These are phyloP conservation scores for Neostapfia colusana DNA, from an alignment of 176 grass and related monocot species.

Conservation along the genomic window DNA sequence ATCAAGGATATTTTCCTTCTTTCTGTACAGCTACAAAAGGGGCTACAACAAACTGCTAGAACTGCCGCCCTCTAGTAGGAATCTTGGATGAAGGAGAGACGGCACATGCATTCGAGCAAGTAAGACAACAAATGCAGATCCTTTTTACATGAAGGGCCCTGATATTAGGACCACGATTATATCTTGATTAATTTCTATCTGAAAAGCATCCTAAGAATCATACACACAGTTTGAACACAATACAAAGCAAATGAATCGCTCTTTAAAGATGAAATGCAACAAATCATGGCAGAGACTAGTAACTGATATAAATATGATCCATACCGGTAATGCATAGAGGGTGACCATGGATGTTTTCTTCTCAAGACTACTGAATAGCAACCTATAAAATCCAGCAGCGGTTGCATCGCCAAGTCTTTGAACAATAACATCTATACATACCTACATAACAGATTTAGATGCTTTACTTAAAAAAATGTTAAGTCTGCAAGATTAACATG, in stretches of 20 bases:
- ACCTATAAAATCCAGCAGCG: conserved; percentile 78
- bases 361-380: conserved; percentile 66
- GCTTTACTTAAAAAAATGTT: not conserved
- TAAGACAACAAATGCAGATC: too few species aligned
- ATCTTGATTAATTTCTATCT: too few species aligned
- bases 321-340: conserved; percentile 84
- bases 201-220: too few species aligned
- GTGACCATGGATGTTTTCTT: conserved; percentile 61
- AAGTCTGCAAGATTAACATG: not conserved
- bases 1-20: too few species aligned
- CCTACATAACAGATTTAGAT: conserved; percentile 36
- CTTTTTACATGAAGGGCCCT: too few species aligned
- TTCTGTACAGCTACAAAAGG: too few species aligned
- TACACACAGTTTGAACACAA: not conserved
- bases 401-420: conserved; percentile 94
- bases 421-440: conserved; percentile 96
- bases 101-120: too few species aligned
- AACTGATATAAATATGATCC: conserved; percentile 23
- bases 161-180: too few species aligned
- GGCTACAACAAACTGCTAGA: too few species aligned
- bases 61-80: too few species aligned
- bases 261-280: too few species aligned
- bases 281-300: not conserved
- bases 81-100: too few species aligned
- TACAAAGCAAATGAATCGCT: not conserved